Evolutionary conservation across 2,329 filamentous ascomycete species (phyloP).

Genomic region (Huntiella bhutanensis): DNA sequence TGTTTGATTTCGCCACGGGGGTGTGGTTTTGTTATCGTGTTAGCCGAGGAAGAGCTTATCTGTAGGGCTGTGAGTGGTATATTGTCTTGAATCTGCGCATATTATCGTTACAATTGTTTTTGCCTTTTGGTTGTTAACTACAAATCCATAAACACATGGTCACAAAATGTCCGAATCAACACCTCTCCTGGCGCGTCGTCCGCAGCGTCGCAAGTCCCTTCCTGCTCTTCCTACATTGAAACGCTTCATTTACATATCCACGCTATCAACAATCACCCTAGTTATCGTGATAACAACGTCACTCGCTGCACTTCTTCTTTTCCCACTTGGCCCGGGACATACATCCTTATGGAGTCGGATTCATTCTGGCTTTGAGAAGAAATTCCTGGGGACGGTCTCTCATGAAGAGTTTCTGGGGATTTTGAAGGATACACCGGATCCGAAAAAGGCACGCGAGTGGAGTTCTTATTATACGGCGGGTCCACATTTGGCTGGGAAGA

Average conservation of each 20-base stretch:
- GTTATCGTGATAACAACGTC: not conserved
- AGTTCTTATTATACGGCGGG: slow-evolving; percentile 61
- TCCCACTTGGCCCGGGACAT: not conserved
- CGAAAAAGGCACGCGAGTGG: slow-evolving; percentile 46
- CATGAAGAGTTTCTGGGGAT: slow-evolving; percentile 36
- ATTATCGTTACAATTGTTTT: too few species aligned
- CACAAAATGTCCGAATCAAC: not conserved
- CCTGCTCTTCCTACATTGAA: not conserved
- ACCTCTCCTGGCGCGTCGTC: not conserved
- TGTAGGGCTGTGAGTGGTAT: too few species aligned
- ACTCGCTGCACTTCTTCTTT: not conserved
- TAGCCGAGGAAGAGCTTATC: too few species aligned
- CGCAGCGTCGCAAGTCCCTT: not conserved
- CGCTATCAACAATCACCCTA: not conserved
- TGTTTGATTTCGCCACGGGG: too few species aligned
- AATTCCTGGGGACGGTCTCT: slow-evolving; percentile 10
- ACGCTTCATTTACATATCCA: not conserved
- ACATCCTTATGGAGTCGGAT: not conserved
- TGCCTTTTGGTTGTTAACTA: too few species aligned
- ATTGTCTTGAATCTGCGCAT: too few species aligned
- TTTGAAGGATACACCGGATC: slow-evolving; percentile 38
- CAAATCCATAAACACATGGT: too few species aligned
- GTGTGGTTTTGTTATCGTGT: too few species aligned
- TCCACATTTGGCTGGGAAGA: slow-evolving; percentile 58
- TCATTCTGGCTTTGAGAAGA: not conserved